Evolutionary conservation across 352 stramenopile genomes (phyloP).

Genomic region (Phytophthora litchii): DNA sequence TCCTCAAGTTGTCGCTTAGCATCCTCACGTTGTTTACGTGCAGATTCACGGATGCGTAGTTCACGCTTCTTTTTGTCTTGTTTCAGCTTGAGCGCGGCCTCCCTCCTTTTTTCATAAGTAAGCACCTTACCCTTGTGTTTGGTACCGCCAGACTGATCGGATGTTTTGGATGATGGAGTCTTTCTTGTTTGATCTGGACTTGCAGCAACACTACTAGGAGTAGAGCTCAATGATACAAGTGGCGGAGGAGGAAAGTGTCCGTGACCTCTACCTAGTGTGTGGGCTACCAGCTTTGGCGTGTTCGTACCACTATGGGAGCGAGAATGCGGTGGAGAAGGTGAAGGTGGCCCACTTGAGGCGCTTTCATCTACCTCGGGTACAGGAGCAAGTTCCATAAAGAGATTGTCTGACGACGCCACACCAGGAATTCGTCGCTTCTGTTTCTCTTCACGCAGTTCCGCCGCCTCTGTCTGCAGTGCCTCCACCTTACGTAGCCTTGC

Average conservation of each 20-base stretch:
- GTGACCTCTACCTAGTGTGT: slow-evolving; percentile 15
- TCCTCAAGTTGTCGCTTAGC: slow-evolving; percentile 67
- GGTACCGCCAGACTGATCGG: slow-evolving; percentile 22
- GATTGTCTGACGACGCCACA: slow-evolving; percentile 31
- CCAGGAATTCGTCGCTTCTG: slow-evolving; percentile 29
- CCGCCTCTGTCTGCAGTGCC: slow-evolving; percentile 13
- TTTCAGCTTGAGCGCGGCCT: slow-evolving; percentile 68
- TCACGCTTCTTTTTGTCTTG: slow-evolving; percentile 76
- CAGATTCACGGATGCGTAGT: slow-evolving; percentile 60
- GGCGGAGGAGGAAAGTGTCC: slow-evolving; percentile 25
- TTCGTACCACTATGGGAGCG: slow-evolving; percentile 32
- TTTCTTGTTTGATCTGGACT: slow-evolving; percentile 26
- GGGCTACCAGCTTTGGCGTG: slow-evolving; percentile 21
- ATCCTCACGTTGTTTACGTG: slow-evolving; percentile 71
- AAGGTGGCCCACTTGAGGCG: slow-evolving; percentile 34
- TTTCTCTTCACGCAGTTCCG: slow-evolving; percentile 29
- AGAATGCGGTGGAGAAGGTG: slow-evolving; percentile 32
- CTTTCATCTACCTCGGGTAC: slow-evolving; percentile 63
- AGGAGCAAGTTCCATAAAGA: slow-evolving; percentile 49
- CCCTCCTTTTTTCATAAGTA: slow-evolving; percentile 64
- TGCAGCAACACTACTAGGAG: slow-evolving; percentile 30
- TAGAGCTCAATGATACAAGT: slow-evolving; percentile 33
- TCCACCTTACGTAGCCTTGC: slow-evolving; percentile 26
- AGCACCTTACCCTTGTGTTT: slow-evolving; percentile 27
- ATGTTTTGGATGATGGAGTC: slow-evolving; percentile 25